These are phyloP conservation scores for Fonsecaea multimorphosa DNA, from an alignment of 2,329 filamentous ascomycete species.

Conservation along the genomic window DNA sequence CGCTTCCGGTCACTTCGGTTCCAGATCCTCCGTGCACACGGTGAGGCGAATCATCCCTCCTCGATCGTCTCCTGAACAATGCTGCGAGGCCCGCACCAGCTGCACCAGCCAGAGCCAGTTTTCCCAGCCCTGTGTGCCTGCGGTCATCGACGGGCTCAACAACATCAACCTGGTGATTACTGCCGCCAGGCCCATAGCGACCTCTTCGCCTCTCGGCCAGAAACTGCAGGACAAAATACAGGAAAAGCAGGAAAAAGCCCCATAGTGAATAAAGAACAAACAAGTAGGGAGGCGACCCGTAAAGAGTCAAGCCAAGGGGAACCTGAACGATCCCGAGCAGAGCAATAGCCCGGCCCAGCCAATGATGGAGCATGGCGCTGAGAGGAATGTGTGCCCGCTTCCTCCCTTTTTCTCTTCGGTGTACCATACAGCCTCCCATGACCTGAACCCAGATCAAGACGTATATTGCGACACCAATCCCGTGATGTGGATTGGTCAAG, in stretches of 20 bases:
- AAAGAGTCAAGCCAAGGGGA: conserved; percentile 85
- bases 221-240: conserved; percentile 83
- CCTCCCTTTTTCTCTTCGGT: conserved; percentile 59
- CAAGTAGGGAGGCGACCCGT: conserved; percentile 82
- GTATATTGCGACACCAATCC: conserved; percentile 69
- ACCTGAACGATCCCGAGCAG: conserved; percentile 86
- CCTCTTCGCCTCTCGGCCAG: conserved; percentile 62
- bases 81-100: conserved; percentile 65
- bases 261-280: conserved; percentile 88
- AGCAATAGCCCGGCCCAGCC: conserved; percentile 78
- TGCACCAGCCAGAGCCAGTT: conserved; percentile 61
- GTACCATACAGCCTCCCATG: conserved; percentile 64
- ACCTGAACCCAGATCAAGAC: conserved; percentile 65
- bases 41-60: conserved; percentile 40
- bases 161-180: conserved; percentile 62
- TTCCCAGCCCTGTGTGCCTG: conserved; percentile 52
- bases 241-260: conserved; percentile 71
- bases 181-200: conserved; percentile 64
- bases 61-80: conserved; percentile 47
- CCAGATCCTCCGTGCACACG: conserved; percentile 52
- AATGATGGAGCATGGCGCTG: conserved; percentile 77
- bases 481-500: conserved; percentile 70
- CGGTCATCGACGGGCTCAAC: conserved; percentile 51
- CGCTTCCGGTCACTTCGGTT: conserved; percentile 44
- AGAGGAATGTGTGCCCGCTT: conserved; percentile 62